Conservation (phyloP, 441 rosid genomes). For the Populus hybrid region DNA sequence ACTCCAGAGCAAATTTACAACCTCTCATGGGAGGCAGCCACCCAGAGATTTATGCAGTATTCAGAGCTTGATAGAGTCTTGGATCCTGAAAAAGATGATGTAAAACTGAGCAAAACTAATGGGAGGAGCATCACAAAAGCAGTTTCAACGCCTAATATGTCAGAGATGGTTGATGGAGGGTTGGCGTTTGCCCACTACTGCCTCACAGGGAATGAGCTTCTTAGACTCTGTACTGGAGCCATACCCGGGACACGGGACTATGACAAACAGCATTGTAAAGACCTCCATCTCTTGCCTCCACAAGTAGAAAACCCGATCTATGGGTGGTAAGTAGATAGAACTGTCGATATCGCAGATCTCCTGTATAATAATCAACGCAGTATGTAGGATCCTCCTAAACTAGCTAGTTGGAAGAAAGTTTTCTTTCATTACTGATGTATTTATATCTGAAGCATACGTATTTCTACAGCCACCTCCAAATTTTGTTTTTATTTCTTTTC, state of each 20-base stretch:
- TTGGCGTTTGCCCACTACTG: conserved; percentile 87
- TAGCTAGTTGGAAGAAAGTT: conserved; percentile 13
- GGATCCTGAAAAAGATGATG: conserved; percentile 23
- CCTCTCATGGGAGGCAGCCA: conserved; percentile 98
- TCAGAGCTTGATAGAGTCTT: conserved; percentile 73
- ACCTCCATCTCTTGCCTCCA: conserved; percentile 76
- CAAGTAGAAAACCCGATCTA: conserved; percentile 83
- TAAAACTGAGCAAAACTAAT: conserved; percentile 21
- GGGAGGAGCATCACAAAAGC: conserved; percentile 42
- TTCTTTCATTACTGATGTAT: neutral
- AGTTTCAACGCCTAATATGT: conserved; percentile 52
- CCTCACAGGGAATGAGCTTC: conserved; percentile 83
- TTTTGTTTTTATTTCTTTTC: conserved; percentile 18
- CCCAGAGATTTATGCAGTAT: conserved; percentile 80
- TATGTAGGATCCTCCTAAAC: conserved; percentile 13
- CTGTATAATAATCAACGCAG: conserved; percentile 7
- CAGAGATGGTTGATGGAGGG: conserved; percentile 74
- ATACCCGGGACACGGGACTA: conserved; percentile 79
- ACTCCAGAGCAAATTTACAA: conserved; percentile 73
- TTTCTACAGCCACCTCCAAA: conserved; percentile 10
- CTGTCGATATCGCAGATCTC: neutral
- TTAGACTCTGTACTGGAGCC: conserved; percentile 80
- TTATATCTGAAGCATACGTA: neutral
- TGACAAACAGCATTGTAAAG: conserved; percentile 81
- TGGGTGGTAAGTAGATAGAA: conserved; percentile 57